Evolutionary conservation across 2,329 filamentous ascomycete genomes (phyloP), one percentile per base, ranked within the genome.

Genomic region (Scorias spongiosa): DNA sequence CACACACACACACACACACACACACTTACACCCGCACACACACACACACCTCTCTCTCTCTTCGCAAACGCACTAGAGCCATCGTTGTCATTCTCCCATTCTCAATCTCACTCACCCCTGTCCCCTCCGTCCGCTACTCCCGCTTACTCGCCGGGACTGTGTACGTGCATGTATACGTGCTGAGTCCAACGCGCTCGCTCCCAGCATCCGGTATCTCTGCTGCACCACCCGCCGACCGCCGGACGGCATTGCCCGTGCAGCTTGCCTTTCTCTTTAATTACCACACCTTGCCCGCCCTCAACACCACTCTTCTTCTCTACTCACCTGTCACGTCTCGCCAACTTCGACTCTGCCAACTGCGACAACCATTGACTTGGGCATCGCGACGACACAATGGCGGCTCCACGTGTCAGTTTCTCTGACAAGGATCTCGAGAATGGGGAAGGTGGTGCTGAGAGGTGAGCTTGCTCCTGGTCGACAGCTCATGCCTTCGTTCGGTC

Each of bases 361-460:
- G 38, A 40, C 55, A 48, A 46, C 55, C 55, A 57, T 58, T 58
- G 32, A 55, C 46, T 58, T 57, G 56, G 54, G 43, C 49, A 55
- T 54, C 53, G 53, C 52, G 51, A 49, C 45, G 10, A 32, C 49
- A 56, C 46, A 46, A 63, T 63, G 60, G 53, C 60, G 43, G 59
- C 59, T 47, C 60, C 59, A 40, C 58, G 60, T 46, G 60, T 62
- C 48, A 59, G 59, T 56, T 62, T 62, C 53, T 56, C 54, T 51
- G 60, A 63, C 50, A 62, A 62, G 56, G 59, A 62, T 53, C 47
- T 61, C 46, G 60, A 63, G 54, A 62, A 61, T 49, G 58, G 59
- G 44, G 57, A 52, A 49, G 53, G 55, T 47, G 56, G 52, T 41
- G 52, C 49, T 42, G 54, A 54, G 45, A 52, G 50, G 49, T 51